Evolutionary conservation across 2,329 filamentous ascomycete genomes (phyloP), one percentile per base, ranked within the genome.

Genomic region (Fusarium sp.): DNA sequence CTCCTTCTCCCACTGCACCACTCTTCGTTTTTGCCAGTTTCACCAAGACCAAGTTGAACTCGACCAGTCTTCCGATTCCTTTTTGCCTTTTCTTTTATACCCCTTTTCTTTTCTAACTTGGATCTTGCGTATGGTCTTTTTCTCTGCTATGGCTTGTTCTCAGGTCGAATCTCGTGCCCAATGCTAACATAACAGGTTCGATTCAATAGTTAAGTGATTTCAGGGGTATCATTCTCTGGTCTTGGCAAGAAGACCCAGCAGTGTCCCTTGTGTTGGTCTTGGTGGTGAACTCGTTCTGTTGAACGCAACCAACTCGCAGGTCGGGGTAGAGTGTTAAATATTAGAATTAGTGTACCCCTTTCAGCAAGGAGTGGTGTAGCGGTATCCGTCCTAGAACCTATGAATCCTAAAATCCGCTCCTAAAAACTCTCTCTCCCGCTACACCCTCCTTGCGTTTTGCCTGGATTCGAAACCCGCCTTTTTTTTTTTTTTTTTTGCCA

Each of bases 351-450:
- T n/a, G 4, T 30, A 35, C 3, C n/a, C 27, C 42, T 41, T 14
- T 27, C 13, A 18, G 23, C 18, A 23, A 48, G 44, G 53, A 62
- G 53, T 60, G 59, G 59, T 62, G 53, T 23, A 62, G 53, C 14
- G 59, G 59, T 42, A 62, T 60, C 23, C 20, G 12, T 46, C 52
- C 59, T 61, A 48, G 20, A 58, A 61, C 35, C 52, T 61, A 58
- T 12, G 9, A 44, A 58, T 37, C 26, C 20, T 38, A 53, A 58
- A 48, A 60, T 33, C 46, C 54, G 48, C 41, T 37, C 64, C 54
- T 67, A 66, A 26, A 60, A 57, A 56, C 32, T 18, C 40, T 66
- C 13, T 50, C 61, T 33, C 37, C 62, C 48, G 46, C 64, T 61
- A 27, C 37, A 23, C 15, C 17, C 54, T 67, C 37, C 40, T 46